Conservation (phyloP, 176 grass and related monocot genomes). For the Zoysia japonica region DNA sequence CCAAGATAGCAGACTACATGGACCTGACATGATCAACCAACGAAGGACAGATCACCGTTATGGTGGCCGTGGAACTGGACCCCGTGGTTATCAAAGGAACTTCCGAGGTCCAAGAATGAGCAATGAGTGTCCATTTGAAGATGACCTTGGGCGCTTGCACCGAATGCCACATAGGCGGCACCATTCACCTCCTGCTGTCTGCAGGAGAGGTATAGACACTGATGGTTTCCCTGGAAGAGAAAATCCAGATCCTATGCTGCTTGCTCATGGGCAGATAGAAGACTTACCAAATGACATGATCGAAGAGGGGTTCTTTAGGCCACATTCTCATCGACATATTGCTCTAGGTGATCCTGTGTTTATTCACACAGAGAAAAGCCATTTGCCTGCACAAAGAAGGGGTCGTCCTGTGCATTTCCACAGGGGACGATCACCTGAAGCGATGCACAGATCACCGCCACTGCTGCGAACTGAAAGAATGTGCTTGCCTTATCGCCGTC, state of each 20-base stretch:
- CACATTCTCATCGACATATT: constrained; percentile 30
- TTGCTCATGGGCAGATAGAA: constrained; percentile 33
- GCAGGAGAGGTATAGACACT: constrained; percentile 38
- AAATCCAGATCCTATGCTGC: constrained; percentile 32
- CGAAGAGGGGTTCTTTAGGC: constrained; percentile 38
- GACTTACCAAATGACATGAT: constrained; percentile 43
- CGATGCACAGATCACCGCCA: constrained; percentile 46
- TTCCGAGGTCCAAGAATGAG: constrained; percentile 47
- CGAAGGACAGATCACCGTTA: constrained; percentile 33
- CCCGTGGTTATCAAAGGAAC: constrained; percentile 39
- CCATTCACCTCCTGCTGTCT: constrained; percentile 28
- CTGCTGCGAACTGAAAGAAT: constrained; percentile 41
- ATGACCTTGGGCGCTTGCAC: constrained; percentile 34
- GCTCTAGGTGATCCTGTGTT: constrained; percentile 38
- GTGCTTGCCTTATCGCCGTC: constrained; percentile 28
- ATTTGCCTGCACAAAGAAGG: constrained; percentile 52
- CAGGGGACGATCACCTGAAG: constrained; percentile 48
- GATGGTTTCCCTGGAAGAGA: constrained; percentile 38
- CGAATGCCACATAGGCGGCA: constrained; percentile 24
- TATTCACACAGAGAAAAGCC: constrained; percentile 43
- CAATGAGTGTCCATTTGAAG: constrained; percentile 39
- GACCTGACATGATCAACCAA: constrained; percentile 34
- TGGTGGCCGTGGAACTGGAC: constrained; percentile 29
- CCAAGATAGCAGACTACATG: constrained; percentile 37
- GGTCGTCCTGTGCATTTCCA: constrained; percentile 42